A percentile compares a stretch with the other conserved stretches of the same genome.
Conservation (phyloP, 139 green algal genomes). For the Deuterostichococcus epilithicus region DNA sequence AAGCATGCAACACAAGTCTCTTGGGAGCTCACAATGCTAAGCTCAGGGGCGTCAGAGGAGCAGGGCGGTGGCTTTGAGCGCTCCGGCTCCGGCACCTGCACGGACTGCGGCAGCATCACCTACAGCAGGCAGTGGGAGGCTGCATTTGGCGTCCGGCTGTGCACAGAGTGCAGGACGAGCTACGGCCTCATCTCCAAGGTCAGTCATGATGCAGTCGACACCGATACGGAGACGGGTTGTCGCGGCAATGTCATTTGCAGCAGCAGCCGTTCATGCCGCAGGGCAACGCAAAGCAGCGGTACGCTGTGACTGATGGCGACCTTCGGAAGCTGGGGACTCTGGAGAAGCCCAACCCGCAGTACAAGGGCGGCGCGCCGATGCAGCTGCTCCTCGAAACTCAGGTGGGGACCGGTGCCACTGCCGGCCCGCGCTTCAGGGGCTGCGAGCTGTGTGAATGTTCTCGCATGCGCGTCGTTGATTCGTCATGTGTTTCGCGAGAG, state of each 20-base stretch:
- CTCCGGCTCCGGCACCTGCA: constrained; percentile 12
- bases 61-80: background rate
- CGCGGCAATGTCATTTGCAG: background rate
- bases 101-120: constrained; percentile 34
- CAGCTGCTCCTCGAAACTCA: constrained; percentile 62
- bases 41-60: background rate
- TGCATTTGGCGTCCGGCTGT: constrained; percentile 47
- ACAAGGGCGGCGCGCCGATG: constrained; percentile 62
- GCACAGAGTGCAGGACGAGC: constrained; percentile 38
- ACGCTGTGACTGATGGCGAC: constrained; percentile 53
- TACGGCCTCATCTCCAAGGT: constrained; percentile 58
- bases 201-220: background rate
- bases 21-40: too few species aligned
- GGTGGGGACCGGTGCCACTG: too few species aligned
- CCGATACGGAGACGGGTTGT: background rate
- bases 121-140: constrained; percentile 39
- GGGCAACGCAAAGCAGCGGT: constrained; percentile 46
- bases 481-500: too few species aligned
- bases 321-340: constrained; percentile 53
- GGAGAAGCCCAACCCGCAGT: constrained; percentile 53
- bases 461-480: too few species aligned
- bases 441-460: too few species aligned
- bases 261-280: constrained; percentile 9
- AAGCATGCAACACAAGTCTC: too few species aligned
- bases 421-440: too few species aligned